These are phyloP conservation scores for Sphaerulina musiva DNA, from an alignment of 2,329 filamentous ascomycete species.

Conservation along the genomic window DNA sequence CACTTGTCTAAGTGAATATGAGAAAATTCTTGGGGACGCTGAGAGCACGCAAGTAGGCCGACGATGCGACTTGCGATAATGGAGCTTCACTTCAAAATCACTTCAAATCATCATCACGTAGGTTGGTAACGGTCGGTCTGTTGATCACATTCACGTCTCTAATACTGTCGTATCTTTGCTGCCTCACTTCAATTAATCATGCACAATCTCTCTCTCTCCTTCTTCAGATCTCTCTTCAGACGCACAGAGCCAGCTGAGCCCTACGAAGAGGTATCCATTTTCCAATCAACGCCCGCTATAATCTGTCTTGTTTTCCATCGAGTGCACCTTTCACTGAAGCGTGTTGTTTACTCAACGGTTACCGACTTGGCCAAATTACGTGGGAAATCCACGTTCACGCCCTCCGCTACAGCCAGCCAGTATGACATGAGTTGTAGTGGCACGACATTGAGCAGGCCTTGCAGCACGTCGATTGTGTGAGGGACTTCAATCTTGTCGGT, in stretches of 20 bases:
- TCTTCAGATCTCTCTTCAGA: not conserved
- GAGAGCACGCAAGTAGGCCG: too few species aligned
- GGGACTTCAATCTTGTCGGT: conserved; percentile 98
- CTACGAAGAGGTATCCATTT: conserved; percentile 5
- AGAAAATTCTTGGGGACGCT: too few species aligned
- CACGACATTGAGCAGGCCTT: conserved; percentile 96
- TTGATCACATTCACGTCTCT: not conserved
- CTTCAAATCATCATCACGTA: too few species aligned
- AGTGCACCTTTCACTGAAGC: not conserved
- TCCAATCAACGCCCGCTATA: conserved; percentile 1
- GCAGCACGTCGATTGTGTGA: conserved; percentile 87
- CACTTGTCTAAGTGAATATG: too few species aligned
- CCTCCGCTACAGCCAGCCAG: conserved; percentile 95
- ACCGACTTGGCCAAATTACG: conserved; percentile 98
- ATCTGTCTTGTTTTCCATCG: not conserved
- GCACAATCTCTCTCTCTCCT: not conserved
- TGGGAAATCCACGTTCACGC: conserved; percentile 96
- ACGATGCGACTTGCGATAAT: too few species aligned
- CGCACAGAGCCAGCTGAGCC: conserved; percentile 12
- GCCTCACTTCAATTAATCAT: not conserved
- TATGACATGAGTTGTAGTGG: conserved; percentile 97
- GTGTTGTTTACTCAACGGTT: conserved; percentile 75
- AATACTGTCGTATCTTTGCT: not conserved
- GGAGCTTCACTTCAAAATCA: too few species aligned
- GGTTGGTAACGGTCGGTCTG: not conserved